Evolutionary conservation across 805 yeast species (phyloP).

Genomic region (Priceomyces fermenticarens): DNA sequence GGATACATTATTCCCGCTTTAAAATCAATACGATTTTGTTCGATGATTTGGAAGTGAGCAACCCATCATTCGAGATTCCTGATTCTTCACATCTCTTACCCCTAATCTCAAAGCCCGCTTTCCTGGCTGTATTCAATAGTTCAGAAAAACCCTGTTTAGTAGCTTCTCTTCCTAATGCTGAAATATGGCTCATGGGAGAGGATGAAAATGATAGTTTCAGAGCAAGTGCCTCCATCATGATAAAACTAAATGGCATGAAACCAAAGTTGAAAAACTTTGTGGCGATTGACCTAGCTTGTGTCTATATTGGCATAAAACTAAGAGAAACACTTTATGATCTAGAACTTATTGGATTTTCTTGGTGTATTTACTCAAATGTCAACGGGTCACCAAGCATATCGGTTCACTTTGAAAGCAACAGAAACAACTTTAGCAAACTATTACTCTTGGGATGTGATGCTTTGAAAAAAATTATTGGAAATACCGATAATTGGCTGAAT

Average conservation of each 20-base stretch:
- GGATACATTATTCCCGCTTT: constrained; percentile 34
- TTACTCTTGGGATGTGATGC: constrained; percentile 29
- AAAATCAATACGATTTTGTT: neutral
- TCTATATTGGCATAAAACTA: constrained; percentile 41
- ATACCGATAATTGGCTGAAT: constrained; percentile 14
- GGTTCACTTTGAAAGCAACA: constrained; percentile 55
- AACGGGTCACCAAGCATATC: constrained; percentile 54
- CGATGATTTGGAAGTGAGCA: neutral
- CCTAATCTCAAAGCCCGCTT: neutral
- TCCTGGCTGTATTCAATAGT: neutral
- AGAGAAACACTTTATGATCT: constrained; percentile 48
- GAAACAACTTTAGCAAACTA: constrained; percentile 33
- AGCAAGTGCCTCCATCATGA: constrained; percentile 44
- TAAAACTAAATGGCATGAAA: constrained; percentile 18
- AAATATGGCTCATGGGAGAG: constrained; percentile 53
- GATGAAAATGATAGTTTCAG: constrained; percentile 21
- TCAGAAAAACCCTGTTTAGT: constrained; percentile 32
- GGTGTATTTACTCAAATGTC: constrained; percentile 53
- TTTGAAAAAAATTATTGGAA: constrained; percentile 18
- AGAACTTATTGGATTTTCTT: constrained; percentile 52
- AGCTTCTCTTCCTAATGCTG: constrained; percentile 31
- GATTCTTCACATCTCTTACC: constrained; percentile 32
- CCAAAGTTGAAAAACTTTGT: constrained; percentile 37
- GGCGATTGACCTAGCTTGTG: constrained; percentile 52
- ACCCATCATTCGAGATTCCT: constrained; percentile 15